Conservation (phyloP, 352 stramenopile species). For the Pythium angustatum region DNA sequence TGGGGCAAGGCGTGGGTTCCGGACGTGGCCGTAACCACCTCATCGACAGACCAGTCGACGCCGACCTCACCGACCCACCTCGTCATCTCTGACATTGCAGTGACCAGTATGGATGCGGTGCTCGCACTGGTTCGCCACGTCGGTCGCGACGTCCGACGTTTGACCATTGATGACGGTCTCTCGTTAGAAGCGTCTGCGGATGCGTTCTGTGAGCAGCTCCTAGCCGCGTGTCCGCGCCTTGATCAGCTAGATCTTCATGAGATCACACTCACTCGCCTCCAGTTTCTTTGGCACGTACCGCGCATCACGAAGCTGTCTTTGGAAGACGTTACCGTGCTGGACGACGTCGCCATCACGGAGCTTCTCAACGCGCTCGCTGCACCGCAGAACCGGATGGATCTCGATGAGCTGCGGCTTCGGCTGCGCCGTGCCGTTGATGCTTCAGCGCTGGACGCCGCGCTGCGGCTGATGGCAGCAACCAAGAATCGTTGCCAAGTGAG, state of each 20-base stretch:
- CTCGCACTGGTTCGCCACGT: neutral
- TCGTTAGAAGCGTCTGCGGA: neutral
- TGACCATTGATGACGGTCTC: neutral
- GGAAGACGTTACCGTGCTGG: neutral
- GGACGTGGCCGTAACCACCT: neutral
- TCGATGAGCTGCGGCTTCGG: neutral
- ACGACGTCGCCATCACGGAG: neutral
- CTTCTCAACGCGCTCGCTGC: neutral
- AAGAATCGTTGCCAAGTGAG: neutral
- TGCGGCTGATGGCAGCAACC: neutral
- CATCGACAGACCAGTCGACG: too few species aligned
- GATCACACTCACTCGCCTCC: neutral
- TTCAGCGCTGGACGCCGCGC: neutral
- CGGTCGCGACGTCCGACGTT: neutral
- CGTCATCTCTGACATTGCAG: too few species aligned
- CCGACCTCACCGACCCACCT: neutral
- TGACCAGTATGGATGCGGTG: neutral
- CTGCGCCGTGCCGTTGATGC: neutral
- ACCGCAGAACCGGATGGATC: neutral
- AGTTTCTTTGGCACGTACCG: neutral
- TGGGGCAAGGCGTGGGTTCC: slow-evolving; percentile 2
- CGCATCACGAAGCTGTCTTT: neutral
- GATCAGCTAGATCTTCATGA: neutral
- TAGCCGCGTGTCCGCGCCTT: neutral
- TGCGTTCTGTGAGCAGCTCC: neutral